phyloP scores from a whole-genome alignment of 495 filamentous ascomycete species.

The Tuber microsphaerosporum region DNA sequence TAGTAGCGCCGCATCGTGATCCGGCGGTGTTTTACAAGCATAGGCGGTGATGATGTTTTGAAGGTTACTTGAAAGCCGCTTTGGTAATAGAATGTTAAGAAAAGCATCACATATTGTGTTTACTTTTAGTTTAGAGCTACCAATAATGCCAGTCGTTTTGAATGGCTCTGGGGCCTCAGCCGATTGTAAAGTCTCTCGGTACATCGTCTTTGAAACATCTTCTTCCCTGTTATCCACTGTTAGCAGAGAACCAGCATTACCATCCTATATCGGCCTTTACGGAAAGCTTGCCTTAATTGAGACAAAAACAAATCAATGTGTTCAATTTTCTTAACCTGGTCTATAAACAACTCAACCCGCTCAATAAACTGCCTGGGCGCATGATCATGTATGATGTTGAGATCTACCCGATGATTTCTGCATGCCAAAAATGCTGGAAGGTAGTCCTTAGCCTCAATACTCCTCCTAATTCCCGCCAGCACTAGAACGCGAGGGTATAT shows the following conservation, averaged over 20 bases:
- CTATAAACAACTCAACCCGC: constrained; percentile 67
- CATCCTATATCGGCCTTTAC: background rate
- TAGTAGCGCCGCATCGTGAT: constrained; percentile 75
- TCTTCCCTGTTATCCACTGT: constrained; percentile 57
- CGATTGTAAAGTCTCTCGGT: constrained; percentile 64
- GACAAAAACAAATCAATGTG: constrained; percentile 90
- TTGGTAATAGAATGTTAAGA: constrained; percentile 54
- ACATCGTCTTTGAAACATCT: constrained; percentile 89
- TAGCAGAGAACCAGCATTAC: constrained; percentile 26
- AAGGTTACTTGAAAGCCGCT: constrained; percentile 59
- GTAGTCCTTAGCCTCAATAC: constrained; percentile 73
- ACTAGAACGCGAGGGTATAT: constrained; percentile 91
- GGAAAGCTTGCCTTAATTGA: constrained; percentile 60
- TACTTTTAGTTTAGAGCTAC: constrained; percentile 55
- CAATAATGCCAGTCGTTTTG: constrained; percentile 18
- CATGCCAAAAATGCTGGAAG: constrained; percentile 76
- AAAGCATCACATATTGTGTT: constrained; percentile 87
- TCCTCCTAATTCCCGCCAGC: constrained; percentile 72
- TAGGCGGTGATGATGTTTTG: constrained; percentile 93
- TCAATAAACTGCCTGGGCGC: constrained; percentile 72
- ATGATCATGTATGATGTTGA: constrained; percentile 97
- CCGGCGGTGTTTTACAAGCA: constrained; percentile 84
- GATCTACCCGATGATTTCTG: constrained; percentile 86
- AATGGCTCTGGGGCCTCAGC: constrained; percentile 35
- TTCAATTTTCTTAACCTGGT: constrained; percentile 76